Base-by-base conservation (phyloP, 2,329 filamentous ascomycete species). In the Gaeumannomyces sp. region DNA sequence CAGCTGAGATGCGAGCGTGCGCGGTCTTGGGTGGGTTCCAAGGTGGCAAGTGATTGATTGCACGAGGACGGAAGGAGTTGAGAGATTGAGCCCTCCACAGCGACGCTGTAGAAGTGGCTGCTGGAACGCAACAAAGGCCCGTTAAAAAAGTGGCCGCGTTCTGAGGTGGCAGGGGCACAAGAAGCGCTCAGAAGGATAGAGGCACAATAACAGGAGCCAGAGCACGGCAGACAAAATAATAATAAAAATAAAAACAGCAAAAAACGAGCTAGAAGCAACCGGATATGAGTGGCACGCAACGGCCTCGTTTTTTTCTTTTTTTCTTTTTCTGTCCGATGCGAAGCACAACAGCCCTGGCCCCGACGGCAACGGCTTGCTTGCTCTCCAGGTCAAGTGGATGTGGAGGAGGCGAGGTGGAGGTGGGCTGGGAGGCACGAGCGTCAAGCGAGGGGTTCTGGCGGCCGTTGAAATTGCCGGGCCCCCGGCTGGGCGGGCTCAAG, bases 141-240 rank as follows among this genome's bases (percentile, higher is more conserved):
- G 59, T 11, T 6, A 61, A 72, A 27, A 81, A 83, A 35, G 33
- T 35, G 33, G 33, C 13, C 8, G 33, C 33, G 33, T 35, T 35
- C 11, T 35, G 33, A 14, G 33, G 33, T 10, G 33, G 33, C 33
- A 35, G 33, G 33, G 33, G 33, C 33, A 35, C 33, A 10, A 14
- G 13, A 10, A 10, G 33, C 3, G 11, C 13, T 35, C 33, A 5
- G 33, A 14, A 35, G 33, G 10, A 35, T 11, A n/a, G n/a, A n/a
- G n/a, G n/a, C n/a, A n/a, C n/a, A n/a, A n/a, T 76, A 74, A 61
- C 81, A 81, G 71, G 68, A 69, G 16, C 74, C 73, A 64, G 73
- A 74, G 28, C 25, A 35, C 3, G 28, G 58, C 58, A 60, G 28
- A n/a, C n/a, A n/a, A n/a, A n/a, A n/a, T n/a, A n/a, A n/a, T n/a